Percentiles rank a stretch among this genome's conserved stretches.
phyloP scores from a whole-genome alignment of 148 eudicot genomes.

The Silene latifolia region DNA sequence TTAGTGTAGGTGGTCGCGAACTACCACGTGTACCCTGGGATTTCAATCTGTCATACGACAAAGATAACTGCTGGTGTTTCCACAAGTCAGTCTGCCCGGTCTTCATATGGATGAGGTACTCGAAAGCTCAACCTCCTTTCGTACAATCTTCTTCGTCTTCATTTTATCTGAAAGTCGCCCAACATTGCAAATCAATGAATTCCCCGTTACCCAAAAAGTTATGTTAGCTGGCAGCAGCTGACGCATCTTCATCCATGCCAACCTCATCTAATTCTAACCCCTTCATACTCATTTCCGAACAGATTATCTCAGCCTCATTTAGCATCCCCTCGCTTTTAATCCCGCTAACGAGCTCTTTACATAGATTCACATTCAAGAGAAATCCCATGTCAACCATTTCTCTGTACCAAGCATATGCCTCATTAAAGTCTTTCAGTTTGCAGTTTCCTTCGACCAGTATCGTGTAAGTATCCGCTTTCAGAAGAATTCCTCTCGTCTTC shows the following conservation, averaged over 20 bases:
- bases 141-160: too few species aligned
- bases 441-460: constrained; percentile 58
- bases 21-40: too few species aligned
- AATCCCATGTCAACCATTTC: constrained; percentile 59
- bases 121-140: too few species aligned
- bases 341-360: constrained; percentile 64
- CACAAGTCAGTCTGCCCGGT: too few species aligned
- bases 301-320: constrained; percentile 44
- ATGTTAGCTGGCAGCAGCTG: constrained; percentile 36
- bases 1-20: too few species aligned
- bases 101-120: too few species aligned
- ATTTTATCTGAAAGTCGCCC: too few species aligned
- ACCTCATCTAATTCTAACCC: constrained; percentile 45
- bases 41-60: too few species aligned
- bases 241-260: constrained; percentile 27
- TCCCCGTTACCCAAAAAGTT: too few species aligned
- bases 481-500: constrained; percentile 51
- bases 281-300: constrained; percentile 64
- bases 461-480: constrained; percentile 62
- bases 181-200: too few species aligned
- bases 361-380: constrained; percentile 34
- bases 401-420: constrained; percentile 61
- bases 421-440: constrained; percentile 40
- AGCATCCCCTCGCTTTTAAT: constrained; percentile 56
- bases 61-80: too few species aligned